These are phyloP conservation scores for Clathrospora elynae DNA, from an alignment of 2,329 filamentous ascomycete genomes.

Conservation along the genomic window DNA sequence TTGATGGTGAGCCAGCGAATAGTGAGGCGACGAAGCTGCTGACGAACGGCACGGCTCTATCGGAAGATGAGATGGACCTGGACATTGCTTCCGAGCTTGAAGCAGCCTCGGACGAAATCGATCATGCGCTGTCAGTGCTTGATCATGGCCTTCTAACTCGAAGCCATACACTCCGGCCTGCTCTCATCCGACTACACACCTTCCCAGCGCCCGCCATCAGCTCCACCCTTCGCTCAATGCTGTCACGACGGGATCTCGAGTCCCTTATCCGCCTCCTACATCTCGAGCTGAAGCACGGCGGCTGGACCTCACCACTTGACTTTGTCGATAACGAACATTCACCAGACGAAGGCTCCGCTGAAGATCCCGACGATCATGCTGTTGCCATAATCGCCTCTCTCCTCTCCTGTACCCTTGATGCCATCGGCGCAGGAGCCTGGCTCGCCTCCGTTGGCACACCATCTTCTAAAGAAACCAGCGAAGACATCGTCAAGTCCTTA, in stretches of 20 bases:
- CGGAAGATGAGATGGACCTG: constrained; percentile 40
- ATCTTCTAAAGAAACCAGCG: constrained; percentile 59
- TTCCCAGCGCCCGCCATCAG: constrained; percentile 67
- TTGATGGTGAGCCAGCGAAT: constrained; percentile 56
- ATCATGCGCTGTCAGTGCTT: constrained; percentile 70
- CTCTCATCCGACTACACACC: constrained; percentile 70
- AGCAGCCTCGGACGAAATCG: constrained; percentile 60
- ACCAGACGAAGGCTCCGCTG: constrained; percentile 44
- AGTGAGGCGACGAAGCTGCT: constrained; percentile 48
- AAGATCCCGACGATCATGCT: constrained; percentile 67
- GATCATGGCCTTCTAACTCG: constrained; percentile 67
- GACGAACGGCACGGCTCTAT: constrained; percentile 35
- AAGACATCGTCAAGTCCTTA: constrained; percentile 68
- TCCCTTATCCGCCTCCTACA: constrained; percentile 74
- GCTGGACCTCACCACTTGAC: constrained; percentile 75
- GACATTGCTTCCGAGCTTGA: constrained; percentile 49
- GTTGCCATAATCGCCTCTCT: constrained; percentile 74
- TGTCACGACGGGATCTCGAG: constrained; percentile 70
- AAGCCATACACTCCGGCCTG: constrained; percentile 67
- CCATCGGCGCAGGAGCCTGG: constrained; percentile 76
- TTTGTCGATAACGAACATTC: constrained; percentile 57
- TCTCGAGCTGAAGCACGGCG: constrained; percentile 73
- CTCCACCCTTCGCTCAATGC: constrained; percentile 65
- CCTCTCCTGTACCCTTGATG: constrained; percentile 74
- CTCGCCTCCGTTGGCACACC: constrained; percentile 58